Base-by-base conservation (phyloP, 306 rosid species). In the Betula pendula region DNA sequence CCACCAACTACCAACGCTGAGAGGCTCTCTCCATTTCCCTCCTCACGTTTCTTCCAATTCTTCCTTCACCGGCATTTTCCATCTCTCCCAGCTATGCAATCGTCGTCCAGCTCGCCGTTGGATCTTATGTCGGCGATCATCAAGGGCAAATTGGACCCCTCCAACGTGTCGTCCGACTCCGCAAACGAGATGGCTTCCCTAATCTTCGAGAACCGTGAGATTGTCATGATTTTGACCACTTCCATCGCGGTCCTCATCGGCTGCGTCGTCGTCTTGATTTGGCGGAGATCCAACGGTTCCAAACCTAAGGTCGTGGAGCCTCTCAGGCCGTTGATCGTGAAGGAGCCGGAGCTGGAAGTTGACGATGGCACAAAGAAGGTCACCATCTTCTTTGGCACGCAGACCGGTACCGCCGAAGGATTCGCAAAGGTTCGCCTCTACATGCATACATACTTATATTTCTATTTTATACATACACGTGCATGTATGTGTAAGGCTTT, bases 391-490 rank as follows among this genome's bases (percentile, higher is more conserved):
- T 96, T 89, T 55, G 99, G 99, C 22, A 96, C 99, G 14, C 99
- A 96, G 77, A 96, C 99, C 69, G 99, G 99, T 2, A 93, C 98
- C 4, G 99, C 99, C 8, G 99, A 96, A 89, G 99, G 99, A 15
- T 96, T 96, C 70, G 92, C 99, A 5, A 96, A 91, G 96, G 98
- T 90, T 68, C 14, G 83, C 19, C 44, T 2, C 3, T 6, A 14
- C 14, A 51, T 59, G 31, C 33, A 7, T 6, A 16, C 11, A 44
- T 59, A 42, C 33, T 24, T 9, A 17, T n/a, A 16, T 20, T 20
- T 47, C 6, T 3, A 5, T 27, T 27, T 2, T 63, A 22, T 52
- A 35, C 63, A 0, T 4, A 19, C 65, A 5, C 1, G 40, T 49
- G 58, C 52, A 24, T 51, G 48, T 15, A 31, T 42, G 55, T 20